Base-by-base conservation (phyloP, 768 basidiomycete genomes). In the Pholiota molesta region DNA sequence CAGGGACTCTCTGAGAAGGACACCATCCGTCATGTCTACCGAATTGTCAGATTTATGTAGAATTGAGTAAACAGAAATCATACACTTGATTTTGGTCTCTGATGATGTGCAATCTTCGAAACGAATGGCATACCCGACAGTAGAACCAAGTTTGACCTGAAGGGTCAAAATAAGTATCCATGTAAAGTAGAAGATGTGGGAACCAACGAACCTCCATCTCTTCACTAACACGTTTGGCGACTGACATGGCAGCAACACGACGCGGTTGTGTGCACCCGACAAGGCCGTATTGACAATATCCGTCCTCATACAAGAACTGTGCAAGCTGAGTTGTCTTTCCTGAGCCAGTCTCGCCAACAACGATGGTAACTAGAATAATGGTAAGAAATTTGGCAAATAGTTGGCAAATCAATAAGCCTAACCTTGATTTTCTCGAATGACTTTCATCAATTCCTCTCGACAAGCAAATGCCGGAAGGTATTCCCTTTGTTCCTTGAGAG, bases 341-440 rank as follows among this genome's bases (percentile, higher is more conserved):
- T 0, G 97, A 99, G 10, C 97, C 97, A n/a, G 97, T 99, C 76
- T 99, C 97, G n/a, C 97, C 97, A 42, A 99, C 92, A 40, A 99
- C 94, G 60, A 99, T 87, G 52, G 92, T 81, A 39, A 99, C 97
- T 97, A 65, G 53, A 28, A 23, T 16, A 17, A 40, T 52, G 62
- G 58, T 65, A 39, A 63, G 55, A 29, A 21, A 5, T 37, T 37
- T 42, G 28, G 13, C 47, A 44, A 35, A 13, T 3, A 19, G 26
- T 4, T 26, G 11, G 31, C n/a, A 21, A 13, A 11, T n/a, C 11
- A 59, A n/a, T 19, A 8, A 53, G 10, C 68, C 75, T 53, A 57
- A 90, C 95, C 95, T 87, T 99, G 97, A 71, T 98, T 97, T 68
- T 99, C 97, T 45, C 97, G 83, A 35, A 99, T 85, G 37, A 87